Percentiles rank a stretch among this genome's conserved stretches.
These are phyloP conservation scores for Astragalus glycyphyllos DNA, from an alignment of 306 rosid genomes.

Conservation along the genomic window DNA sequence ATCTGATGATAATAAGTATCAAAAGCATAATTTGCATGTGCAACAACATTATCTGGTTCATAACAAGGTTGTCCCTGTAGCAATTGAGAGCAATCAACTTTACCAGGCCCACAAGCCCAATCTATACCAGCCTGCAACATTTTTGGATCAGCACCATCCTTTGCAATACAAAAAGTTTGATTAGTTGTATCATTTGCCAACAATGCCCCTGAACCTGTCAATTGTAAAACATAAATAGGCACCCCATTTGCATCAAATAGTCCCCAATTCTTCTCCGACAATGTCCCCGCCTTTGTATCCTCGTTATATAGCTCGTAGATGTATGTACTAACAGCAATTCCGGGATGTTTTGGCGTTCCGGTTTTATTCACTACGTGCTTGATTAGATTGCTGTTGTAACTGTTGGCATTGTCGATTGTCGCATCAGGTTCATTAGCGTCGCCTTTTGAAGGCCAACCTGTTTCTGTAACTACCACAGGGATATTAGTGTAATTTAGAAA, in stretches of 20 bases:
- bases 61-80: conserved; percentile 84
- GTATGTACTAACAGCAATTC: conserved; percentile 71
- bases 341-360: conserved; percentile 82
- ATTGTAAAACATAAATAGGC: conserved; percentile 68
- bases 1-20: conserved; percentile 73
- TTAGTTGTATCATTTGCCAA: conserved; percentile 76
- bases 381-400: conserved; percentile 84
- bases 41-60: conserved; percentile 79
- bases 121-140: conserved; percentile 97
- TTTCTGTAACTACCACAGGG: conserved; percentile 76
- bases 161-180: conserved; percentile 73
- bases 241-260: conserved; percentile 65
- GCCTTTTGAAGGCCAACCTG: conserved; percentile 90
- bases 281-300: conserved; percentile 60
- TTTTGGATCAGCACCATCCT: conserved; percentile 74
- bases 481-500: conserved; percentile 71
- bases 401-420: conserved; percentile 72
- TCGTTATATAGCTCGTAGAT: conserved; percentile 87
- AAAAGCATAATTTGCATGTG: conserved; percentile 86
- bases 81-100: conserved; percentile 82
- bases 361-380: conserved; percentile 73
- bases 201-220: conserved; percentile 70
- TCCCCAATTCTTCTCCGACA: conserved; percentile 90
- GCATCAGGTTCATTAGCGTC: conserved; percentile 75
- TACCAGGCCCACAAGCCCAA: conserved; percentile 99